phyloP scores from a whole-genome alignment of 169 alveolate species.

The Plasmodium adleri region DNA sequence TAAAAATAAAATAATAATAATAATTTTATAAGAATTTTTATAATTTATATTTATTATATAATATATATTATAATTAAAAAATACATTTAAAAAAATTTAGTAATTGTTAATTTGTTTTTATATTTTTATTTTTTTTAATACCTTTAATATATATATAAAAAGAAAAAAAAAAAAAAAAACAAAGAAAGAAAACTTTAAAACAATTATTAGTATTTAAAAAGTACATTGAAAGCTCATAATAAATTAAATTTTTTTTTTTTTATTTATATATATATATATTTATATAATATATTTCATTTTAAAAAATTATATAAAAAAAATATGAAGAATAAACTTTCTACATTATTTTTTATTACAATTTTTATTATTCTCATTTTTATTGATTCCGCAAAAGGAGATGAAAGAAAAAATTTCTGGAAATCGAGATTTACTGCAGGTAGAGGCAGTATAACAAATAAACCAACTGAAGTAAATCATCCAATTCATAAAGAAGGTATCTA shows the following conservation, averaged over 20 bases:
- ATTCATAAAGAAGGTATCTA: no score
- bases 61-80: no score
- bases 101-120: no score
- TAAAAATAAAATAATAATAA: no score
- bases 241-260: background rate
- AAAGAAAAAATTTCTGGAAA: conserved; percentile 43
- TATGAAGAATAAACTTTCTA: conserved; percentile 29
- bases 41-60: no score
- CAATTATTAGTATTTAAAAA: background rate
- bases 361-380: conserved; percentile 22
- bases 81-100: no score
- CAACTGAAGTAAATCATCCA: no score
- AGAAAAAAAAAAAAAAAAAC: background rate
- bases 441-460: background rate
- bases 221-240: background rate
- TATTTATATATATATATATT: no score
- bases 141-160: background rate
- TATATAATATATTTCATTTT: no score
- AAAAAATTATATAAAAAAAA: background rate
- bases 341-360: conserved; percentile 28
- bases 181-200: background rate
- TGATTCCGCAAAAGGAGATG: conserved; percentile 41
- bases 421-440: conserved; percentile 48
- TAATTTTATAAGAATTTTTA: no score
- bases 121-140: no score